Percentiles rank a stretch among this genome's conserved stretches.
Conservation (phyloP, 2,329 filamentous ascomycete species). For the Penicillium brasilianum region DNA sequence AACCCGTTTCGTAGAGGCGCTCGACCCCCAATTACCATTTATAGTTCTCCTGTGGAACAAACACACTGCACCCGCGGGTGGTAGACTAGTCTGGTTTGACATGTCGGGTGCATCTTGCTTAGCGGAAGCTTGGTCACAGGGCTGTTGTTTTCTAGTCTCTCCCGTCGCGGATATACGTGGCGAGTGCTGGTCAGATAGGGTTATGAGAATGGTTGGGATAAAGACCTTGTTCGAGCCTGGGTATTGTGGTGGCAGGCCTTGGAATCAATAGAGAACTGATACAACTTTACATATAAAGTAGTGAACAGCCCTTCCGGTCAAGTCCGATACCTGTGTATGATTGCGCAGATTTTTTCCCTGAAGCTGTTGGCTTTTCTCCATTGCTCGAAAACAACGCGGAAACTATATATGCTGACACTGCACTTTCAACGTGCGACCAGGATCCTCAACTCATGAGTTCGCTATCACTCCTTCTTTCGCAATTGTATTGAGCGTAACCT, state of each 20-base stretch:
- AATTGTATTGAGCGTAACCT: neutral
- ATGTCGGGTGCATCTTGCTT: slow-evolving; percentile 7
- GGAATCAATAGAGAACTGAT: neutral
- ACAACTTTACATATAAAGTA: too few relatives aligned
- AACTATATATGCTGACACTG: too few relatives aligned
- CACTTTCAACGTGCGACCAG: neutral
- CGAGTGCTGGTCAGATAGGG: neutral
- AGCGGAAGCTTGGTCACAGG: slow-evolving; percentile 16
- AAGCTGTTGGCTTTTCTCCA: too few relatives aligned
- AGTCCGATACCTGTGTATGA: too few relatives aligned
- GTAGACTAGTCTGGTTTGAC: neutral
- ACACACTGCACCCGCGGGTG: neutral
- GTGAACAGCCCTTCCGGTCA: too few relatives aligned
- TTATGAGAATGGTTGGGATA: neutral
- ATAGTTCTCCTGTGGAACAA: neutral
- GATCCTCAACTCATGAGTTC: neutral
- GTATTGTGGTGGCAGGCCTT: neutral
- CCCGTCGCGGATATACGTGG: neutral
- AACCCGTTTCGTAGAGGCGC: slow-evolving; percentile 8
- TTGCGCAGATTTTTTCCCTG: too few relatives aligned
- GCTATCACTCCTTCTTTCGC: too few relatives aligned
- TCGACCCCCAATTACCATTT: slow-evolving; percentile 4
- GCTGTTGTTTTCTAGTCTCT: neutral
- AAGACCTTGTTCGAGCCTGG: neutral
- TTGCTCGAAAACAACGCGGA: too few relatives aligned